phyloP scores from a whole-genome alignment of 805 yeast genomes.

The Cyberlindnera mycetangii region DNA sequence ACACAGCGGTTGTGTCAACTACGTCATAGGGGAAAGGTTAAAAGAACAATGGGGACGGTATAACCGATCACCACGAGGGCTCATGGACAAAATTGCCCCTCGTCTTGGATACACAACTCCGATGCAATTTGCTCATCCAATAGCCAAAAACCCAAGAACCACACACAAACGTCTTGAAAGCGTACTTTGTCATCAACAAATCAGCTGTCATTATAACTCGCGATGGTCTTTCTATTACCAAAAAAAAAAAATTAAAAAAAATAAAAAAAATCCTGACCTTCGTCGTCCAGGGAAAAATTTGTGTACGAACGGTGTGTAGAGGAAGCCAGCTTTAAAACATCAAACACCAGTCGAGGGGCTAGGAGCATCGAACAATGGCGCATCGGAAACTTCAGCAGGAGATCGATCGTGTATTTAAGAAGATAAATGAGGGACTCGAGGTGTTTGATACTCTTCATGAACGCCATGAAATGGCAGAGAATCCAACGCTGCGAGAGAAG shows the following conservation, averaged over 20 bases:
- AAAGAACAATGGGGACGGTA: background rate
- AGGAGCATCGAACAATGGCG: slow-evolving; percentile 18
- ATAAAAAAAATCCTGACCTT: background rate
- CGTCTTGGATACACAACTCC: too few species aligned
- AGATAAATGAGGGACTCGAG: slow-evolving; percentile 85
- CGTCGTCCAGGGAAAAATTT: background rate
- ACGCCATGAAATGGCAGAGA: slow-evolving; percentile 75
- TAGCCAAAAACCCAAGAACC: background rate
- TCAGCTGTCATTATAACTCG: background rate
- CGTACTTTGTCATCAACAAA: background rate
- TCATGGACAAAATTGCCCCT: too few species aligned
- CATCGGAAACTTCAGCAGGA: slow-evolving; percentile 42
- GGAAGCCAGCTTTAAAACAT: background rate
- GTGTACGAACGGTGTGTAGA: background rate
- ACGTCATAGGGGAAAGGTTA: background rate
- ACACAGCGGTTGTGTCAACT: slow-evolving; percentile 1
- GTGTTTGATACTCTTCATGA: slow-evolving; percentile 84
- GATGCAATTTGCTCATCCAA: too few species aligned
- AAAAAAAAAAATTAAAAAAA: background rate
- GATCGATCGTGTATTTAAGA: slow-evolving; percentile 85
- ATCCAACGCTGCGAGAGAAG: slow-evolving; percentile 86
- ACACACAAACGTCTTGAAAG: background rate
- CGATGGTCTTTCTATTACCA: too few species aligned
- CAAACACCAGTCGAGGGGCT: too few species aligned
- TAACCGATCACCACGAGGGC: too few species aligned